Percentiles rank a stretch among this genome's conserved stretches.
These are phyloP conservation scores for Sordariomycetes sp. DNA, from an alignment of 2,329 filamentous ascomycete species.

Conservation along the genomic window DNA sequence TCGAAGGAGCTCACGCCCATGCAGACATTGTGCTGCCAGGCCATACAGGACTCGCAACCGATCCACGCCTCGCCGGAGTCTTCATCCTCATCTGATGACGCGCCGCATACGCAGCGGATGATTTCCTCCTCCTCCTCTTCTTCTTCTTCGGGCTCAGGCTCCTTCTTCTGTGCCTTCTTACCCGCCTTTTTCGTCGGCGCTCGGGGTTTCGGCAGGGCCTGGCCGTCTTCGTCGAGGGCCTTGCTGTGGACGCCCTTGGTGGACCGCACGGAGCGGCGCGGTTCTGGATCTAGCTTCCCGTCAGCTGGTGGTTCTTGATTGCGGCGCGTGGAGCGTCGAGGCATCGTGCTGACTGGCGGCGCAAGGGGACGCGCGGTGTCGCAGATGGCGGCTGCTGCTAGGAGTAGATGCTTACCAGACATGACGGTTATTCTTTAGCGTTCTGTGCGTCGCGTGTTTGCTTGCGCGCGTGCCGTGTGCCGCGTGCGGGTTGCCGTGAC, in stretches of 20 bases:
- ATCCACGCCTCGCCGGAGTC: constrained; percentile 90
- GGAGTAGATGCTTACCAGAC: constrained; percentile 24
- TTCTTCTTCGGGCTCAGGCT: constrained; percentile 37
- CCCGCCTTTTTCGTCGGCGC: constrained; percentile 27
- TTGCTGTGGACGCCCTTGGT: constrained; percentile 96
- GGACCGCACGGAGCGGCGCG: constrained; percentile 85
- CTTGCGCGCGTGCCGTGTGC: background rate
- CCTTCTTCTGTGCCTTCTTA: constrained; percentile 57
- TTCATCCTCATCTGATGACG: constrained; percentile 74
- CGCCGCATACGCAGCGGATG: constrained; percentile 89
- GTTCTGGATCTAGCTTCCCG: constrained; percentile 50
- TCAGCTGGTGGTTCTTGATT: constrained; percentile 10
- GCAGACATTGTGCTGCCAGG: constrained; percentile 97
- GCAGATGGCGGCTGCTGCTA: background rate
- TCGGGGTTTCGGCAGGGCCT: constrained; percentile 42
- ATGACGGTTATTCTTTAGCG: constrained; percentile 11
- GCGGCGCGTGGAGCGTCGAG: background rate
- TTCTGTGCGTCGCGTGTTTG: background rate
- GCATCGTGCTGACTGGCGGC: constrained; percentile 1
- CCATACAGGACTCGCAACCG: constrained; percentile 83
- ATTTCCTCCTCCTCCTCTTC: constrained; percentile 50
- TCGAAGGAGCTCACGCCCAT: constrained; percentile 75
- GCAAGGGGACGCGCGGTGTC: background rate
- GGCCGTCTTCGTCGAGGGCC: constrained; percentile 68
- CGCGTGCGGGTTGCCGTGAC: background rate